Conservation (phyloP, 1,139 yeast species). For the Nakaseomyces sp. region DNA sequence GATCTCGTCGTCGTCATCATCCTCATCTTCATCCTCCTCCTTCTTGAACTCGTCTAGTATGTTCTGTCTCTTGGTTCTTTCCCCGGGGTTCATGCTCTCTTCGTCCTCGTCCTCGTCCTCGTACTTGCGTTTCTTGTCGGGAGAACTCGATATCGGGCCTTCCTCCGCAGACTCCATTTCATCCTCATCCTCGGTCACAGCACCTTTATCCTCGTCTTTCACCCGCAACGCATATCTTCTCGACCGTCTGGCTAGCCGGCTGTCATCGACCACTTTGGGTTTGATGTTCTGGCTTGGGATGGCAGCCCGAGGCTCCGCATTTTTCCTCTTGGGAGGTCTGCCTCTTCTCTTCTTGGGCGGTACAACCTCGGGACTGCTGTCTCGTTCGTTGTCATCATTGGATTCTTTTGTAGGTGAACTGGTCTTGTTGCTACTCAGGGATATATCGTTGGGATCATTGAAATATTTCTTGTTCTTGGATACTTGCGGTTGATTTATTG, state of each 20-base stretch:
- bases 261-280: not conserved
- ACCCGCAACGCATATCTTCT: not conserved
- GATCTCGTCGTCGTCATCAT: slow-evolving; percentile 5
- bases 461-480: slow-evolving; percentile 31
- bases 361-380: slow-evolving; percentile 1
- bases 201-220: slow-evolving; percentile 4
- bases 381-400: not conserved
- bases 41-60: slow-evolving; percentile 6
- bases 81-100: not conserved
- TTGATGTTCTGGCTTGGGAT: slow-evolving; percentile 6
- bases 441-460: slow-evolving; percentile 24
- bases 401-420: not conserved
- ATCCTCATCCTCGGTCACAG: slow-evolving; percentile 4
- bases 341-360: slow-evolving; percentile 25
- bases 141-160: not conserved
- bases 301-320: slow-evolving; percentile 6
- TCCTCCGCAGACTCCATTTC: slow-evolving; percentile 2
- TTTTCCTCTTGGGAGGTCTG: slow-evolving; percentile 29
- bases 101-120: not conserved
- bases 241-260: slow-evolving; percentile 1
- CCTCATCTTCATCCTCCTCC: slow-evolving; percentile 7
- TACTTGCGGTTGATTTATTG: slow-evolving; percentile 11
- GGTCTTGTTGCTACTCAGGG: slow-evolving; percentile 11
- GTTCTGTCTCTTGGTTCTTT: not conserved
- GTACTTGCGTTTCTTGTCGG: not conserved